These are phyloP conservation scores for Hypoxylon sp. DNA, from an alignment of 2,329 filamentous ascomycete species.

Conservation along the genomic window DNA sequence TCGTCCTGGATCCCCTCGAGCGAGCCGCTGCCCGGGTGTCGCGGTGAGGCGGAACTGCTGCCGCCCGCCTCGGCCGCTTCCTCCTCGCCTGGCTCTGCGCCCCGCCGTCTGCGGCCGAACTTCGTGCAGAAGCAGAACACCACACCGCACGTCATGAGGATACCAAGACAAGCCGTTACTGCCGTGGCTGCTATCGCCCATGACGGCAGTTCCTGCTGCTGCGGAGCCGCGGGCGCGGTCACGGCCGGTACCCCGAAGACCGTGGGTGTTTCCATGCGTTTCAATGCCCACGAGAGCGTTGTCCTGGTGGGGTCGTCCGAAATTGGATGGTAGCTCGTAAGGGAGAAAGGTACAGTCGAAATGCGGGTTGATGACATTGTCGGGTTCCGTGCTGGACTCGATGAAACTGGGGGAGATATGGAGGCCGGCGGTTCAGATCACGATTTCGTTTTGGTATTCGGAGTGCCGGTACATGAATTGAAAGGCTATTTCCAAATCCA, in stretches of 20 bases:
- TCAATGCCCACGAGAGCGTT: neutral
- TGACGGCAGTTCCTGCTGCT: neutral
- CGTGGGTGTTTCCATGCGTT: neutral
- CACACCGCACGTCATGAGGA: too few relatives aligned
- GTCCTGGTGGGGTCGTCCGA: neutral
- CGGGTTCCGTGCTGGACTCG: neutral
- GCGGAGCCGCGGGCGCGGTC: neutral
- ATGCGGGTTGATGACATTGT: neutral
- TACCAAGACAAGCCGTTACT: neutral
- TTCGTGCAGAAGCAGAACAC: too few relatives aligned
- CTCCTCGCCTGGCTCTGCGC: too few relatives aligned
- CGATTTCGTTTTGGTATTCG: neutral
- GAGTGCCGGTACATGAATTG: neutral
- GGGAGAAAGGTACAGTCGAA: neutral
- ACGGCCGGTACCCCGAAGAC: neutral
- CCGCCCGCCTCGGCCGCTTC: neutral
- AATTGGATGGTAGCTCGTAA: neutral
- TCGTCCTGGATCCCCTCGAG: neutral
- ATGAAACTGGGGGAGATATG: neutral
- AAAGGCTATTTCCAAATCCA: neutral
- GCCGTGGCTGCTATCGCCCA: neutral
- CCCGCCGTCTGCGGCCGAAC: too few relatives aligned
- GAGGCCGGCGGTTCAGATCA: neutral
- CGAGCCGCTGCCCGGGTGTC: neutral
- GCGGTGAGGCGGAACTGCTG: too few relatives aligned